These are phyloP conservation scores for Mycena pura DNA, from an alignment of 768 basidiomycete species.

Conservation along the genomic window DNA sequence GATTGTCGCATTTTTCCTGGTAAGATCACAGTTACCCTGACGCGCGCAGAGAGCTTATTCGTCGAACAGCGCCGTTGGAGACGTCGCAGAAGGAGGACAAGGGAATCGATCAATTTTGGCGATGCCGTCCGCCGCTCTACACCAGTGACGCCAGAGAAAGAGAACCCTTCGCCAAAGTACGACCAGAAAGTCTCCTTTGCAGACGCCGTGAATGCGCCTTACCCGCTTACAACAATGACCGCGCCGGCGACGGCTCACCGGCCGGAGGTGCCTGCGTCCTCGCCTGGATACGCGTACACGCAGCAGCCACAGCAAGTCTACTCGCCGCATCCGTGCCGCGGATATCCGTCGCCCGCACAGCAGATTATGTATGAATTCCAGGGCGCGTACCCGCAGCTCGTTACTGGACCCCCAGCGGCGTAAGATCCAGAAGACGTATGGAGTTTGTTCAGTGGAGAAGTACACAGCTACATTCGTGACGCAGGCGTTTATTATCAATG, in stretches of 20 bases:
- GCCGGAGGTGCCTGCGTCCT: neutral
- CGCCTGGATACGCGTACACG: neutral
- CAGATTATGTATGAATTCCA: conserved; percentile 14
- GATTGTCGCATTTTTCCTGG: conserved; percentile 22
- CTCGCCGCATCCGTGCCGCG: conserved; percentile 17
- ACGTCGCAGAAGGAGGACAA: neutral
- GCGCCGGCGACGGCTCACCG: neutral
- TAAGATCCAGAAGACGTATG: conserved; percentile 10
- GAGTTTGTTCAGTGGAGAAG: no score
- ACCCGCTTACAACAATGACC: neutral
- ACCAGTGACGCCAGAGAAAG: neutral
- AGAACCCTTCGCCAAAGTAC: conserved; percentile 1
- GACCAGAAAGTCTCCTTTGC: no score
- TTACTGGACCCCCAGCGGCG: neutral
- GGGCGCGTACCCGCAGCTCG: conserved; percentile 9
- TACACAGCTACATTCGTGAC: neutral
- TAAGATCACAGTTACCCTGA: neutral
- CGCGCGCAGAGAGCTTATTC: neutral
- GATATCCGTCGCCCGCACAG: conserved; percentile 16
- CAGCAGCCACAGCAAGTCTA: conserved; percentile 7
- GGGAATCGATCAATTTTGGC: conserved; percentile 22
- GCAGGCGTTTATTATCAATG: conserved; percentile 1
- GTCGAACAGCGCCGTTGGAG: conserved; percentile 23
- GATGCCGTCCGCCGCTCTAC: conserved; percentile 3
- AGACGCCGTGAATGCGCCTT: neutral